phyloP scores from a whole-genome alignment of 1,139 yeast species.

The Candida sanyaensis region DNA sequence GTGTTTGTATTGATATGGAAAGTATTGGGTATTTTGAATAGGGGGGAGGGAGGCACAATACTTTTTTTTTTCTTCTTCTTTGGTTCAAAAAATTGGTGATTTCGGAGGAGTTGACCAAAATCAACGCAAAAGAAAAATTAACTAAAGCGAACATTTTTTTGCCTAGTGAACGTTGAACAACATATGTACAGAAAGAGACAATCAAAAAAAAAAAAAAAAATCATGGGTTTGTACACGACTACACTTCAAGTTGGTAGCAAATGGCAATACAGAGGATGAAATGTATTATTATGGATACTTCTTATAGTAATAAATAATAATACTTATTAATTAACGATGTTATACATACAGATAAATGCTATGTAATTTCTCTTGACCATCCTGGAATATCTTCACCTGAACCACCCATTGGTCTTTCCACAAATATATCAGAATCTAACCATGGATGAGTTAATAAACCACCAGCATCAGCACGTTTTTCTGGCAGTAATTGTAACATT shows the following conservation, averaged over 20 bases:
- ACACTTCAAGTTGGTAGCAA: background rate
- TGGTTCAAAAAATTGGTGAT: background rate
- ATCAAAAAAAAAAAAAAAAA: background rate
- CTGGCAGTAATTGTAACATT: constrained; percentile 73
- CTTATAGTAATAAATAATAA: no score
- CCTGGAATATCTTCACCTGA: constrained; percentile 77
- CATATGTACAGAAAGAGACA: no score
- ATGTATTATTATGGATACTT: no score
- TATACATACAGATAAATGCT: background rate
- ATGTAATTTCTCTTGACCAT: constrained; percentile 52
- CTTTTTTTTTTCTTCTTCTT: no score
- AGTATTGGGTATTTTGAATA: no score
- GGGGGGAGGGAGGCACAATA: background rate
- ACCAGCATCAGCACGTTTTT: constrained; percentile 75
- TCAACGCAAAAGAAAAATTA: no score
- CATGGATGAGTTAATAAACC: constrained; percentile 80
- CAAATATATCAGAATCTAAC: constrained; percentile 62
- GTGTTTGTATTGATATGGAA: background rate
- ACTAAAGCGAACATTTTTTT: background rate
- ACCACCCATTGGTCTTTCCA: constrained; percentile 62
- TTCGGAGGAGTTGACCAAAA: background rate
- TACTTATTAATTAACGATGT: no score
- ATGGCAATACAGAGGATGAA: background rate
- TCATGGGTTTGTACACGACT: constrained; percentile 1
- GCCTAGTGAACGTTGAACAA: background rate